These are phyloP conservation scores for Teratosphaeria zuluensis DNA, from an alignment of 2,329 filamentous ascomycete genomes.

Conservation along the genomic window DNA sequence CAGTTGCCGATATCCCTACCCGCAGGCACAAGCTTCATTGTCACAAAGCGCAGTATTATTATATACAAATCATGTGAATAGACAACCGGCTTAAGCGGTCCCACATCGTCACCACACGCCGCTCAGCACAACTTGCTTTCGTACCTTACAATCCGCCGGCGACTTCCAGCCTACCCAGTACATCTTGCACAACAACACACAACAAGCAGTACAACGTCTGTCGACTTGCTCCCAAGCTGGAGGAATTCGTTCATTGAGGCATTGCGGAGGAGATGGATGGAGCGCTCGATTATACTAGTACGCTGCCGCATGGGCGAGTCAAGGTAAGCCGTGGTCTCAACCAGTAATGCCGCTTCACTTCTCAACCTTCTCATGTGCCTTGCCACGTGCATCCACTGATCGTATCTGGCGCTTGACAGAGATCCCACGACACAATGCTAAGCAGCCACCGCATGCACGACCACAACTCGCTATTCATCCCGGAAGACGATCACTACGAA, in stretches of 20 bases:
- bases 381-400: not conserved
- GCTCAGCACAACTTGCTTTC: not conserved
- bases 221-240: not conserved
- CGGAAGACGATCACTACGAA: slow-evolving; percentile 20
- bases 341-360: not conserved
- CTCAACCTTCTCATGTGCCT: not conserved
- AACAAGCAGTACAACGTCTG: not conserved
- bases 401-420: not conserved
- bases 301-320: not conserved
- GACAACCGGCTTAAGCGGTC: not conserved
- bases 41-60: not conserved
- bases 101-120: not conserved
- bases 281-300: not conserved
- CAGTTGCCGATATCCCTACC: not conserved
- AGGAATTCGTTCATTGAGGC: not conserved
- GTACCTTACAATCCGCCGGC: not conserved
- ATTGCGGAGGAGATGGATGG: not conserved
- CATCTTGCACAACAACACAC: not conserved
- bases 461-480: slow-evolving; percentile 17
- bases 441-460: not conserved
- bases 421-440: slow-evolving; percentile 11
- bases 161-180: not conserved
- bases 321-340: not conserved
- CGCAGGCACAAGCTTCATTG: not conserved
- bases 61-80: not conserved